These are phyloP conservation scores for Tetrahymena malaccensis DNA, from an alignment of 73 alveolate genomes.

Conservation along the genomic window DNA sequence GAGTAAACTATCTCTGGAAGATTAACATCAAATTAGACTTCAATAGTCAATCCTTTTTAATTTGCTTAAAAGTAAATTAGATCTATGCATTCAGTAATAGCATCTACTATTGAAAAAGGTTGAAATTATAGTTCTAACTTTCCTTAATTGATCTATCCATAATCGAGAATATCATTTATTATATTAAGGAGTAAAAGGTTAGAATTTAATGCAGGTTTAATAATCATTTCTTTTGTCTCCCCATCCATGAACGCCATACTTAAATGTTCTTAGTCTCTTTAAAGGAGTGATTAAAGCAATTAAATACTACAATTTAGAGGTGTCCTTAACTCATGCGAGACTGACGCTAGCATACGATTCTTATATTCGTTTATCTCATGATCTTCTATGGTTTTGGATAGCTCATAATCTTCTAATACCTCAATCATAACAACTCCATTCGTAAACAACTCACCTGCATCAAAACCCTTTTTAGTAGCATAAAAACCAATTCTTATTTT, in stretches of 20 bases:
- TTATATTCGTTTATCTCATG: neutral
- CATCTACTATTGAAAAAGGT: neutral
- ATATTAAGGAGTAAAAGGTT: neutral
- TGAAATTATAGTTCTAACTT: neutral
- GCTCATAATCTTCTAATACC: neutral
- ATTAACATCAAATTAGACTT: neutral
- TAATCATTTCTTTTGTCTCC: neutral
- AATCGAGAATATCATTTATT: conserved; percentile 25
- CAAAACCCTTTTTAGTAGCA: neutral
- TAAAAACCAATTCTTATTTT: neutral
- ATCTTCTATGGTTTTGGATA: neutral
- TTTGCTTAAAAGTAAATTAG: conserved; percentile 5
- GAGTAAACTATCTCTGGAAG: neutral
- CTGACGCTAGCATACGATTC: conserved; percentile 3
- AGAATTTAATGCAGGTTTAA: neutral
- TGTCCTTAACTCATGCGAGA: conserved; percentile 29
- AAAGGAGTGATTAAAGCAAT: conserved; percentile 1
- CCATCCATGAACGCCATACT: neutral
- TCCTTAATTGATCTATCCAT: conserved; percentile 27
- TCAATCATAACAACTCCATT: neutral
- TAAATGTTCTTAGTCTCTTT: neutral
- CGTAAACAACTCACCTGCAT: neutral
- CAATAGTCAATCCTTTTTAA: neutral
- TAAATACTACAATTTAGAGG: conserved; percentile 27
- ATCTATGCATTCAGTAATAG: conserved; percentile 23